phyloP scores from a whole-genome alignment of 176 grass and related monocot species.

The Avena sativa region DNA sequence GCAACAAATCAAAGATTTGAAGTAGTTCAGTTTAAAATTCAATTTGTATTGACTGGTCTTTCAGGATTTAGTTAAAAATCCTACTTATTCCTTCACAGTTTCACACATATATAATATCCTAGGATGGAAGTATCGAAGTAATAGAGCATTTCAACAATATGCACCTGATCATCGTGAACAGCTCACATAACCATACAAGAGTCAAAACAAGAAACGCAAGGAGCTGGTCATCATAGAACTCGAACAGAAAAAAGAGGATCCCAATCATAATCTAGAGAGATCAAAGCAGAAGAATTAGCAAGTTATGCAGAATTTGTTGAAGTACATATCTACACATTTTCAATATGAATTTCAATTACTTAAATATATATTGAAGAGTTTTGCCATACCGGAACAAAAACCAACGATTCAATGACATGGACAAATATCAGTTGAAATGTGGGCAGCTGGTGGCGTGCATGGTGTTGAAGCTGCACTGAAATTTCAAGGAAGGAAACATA shows the following conservation, averaged over 20 bases:
- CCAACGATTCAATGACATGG: constrained; percentile 97
- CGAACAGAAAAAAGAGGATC: constrained; percentile 97
- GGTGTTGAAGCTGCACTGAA: constrained; percentile 99
- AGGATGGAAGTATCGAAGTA: not conserved
- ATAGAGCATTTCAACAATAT: constrained; percentile 23
- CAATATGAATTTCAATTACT: constrained; percentile 18
- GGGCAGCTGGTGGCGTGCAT: constrained; percentile 91
- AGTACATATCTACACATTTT: constrained; percentile 30
- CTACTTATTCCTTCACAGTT: constrained; percentile 16
- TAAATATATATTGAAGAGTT: constrained; percentile 23
- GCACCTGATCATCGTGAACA: constrained; percentile 99
- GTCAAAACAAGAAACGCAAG: constrained; percentile 94
- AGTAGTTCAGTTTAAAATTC: constrained; percentile 34
- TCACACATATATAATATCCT: not conserved
- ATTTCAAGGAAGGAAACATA: constrained; percentile 44
- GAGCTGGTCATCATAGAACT: constrained; percentile 97
- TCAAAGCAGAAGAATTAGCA: constrained; percentile 47
- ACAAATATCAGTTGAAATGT: constrained; percentile 99
- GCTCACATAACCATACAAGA: constrained; percentile 98
- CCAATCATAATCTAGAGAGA: constrained; percentile 97
- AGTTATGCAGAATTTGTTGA: constrained; percentile 14
- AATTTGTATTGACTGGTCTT: constrained; percentile 6
- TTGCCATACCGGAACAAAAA: constrained; percentile 93
- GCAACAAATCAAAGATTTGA: constrained; percentile 45
- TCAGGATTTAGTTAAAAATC: constrained; percentile 16